phyloP scores from a whole-genome alignment of 169 alveolate genomes.

The Cryptosporidium viatorum region DNA sequence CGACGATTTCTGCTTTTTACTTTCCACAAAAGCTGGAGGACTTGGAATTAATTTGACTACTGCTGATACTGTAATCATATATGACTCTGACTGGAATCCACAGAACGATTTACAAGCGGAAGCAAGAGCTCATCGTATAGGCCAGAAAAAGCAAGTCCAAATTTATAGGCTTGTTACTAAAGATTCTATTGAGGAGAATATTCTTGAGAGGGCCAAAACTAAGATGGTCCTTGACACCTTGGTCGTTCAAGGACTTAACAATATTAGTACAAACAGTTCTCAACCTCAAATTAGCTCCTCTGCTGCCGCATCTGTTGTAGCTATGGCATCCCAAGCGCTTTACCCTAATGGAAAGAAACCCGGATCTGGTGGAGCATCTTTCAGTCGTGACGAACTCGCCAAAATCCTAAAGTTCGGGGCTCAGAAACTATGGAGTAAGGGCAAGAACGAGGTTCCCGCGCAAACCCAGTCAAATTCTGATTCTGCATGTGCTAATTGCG shows the following conservation, averaged over 20 bases:
- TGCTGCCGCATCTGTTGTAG: constrained; percentile 44
- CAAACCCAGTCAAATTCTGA: constrained; percentile 44
- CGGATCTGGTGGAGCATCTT: constrained; percentile 68
- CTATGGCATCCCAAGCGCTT: constrained; percentile 53
- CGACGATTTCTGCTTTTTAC: constrained; percentile 93
- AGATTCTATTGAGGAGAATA: constrained; percentile 97
- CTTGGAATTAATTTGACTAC: constrained; percentile 95
- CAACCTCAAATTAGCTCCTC: constrained; percentile 69
- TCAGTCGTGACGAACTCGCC: constrained; percentile 90
- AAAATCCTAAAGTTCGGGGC: constrained; percentile 91
- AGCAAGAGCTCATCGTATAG: constrained; percentile 99
- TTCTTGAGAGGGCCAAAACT: constrained; percentile 97
- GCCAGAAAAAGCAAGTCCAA: constrained; percentile 95
- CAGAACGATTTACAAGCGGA: constrained; percentile 98
- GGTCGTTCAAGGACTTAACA: constrained; percentile 92
- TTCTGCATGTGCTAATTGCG: neutral
- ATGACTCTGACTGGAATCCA: constrained; percentile 99
- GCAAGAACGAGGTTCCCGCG: constrained; percentile 71
- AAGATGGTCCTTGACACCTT: constrained; percentile 96
- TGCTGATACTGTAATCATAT: constrained; percentile 95
- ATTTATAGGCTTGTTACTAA: constrained; percentile 95
- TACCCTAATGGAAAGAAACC: constrained; percentile 66
- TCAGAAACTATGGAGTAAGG: constrained; percentile 87
- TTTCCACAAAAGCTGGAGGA: constrained; percentile 99
- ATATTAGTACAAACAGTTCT: constrained; percentile 81